Evolutionary conservation across 257 asterid species (phyloP).

Genomic region (Rubia yunnanensis): DNA sequence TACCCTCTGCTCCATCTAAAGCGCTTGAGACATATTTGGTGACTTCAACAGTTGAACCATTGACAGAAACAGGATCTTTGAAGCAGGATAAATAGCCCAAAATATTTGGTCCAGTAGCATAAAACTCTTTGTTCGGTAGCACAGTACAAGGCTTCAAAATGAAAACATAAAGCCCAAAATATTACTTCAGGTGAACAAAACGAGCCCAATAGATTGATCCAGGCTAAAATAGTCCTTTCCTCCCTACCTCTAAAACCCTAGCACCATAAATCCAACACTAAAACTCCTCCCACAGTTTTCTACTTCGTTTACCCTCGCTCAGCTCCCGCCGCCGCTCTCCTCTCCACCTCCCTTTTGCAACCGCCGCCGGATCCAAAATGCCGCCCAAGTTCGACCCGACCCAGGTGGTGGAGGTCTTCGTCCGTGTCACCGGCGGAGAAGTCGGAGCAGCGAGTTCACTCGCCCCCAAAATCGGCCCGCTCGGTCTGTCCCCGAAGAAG

Average conservation of each 20-base stretch:
- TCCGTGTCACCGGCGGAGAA: slow-evolving; percentile 65
- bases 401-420: slow-evolving; percentile 61
- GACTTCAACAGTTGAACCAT: too few species aligned
- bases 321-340: not conserved
- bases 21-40: too few species aligned
- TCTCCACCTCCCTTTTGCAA: not conserved
- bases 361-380: slow-evolving; percentile 31
- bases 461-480: slow-evolving; percentile 66
- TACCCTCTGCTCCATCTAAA: too few species aligned
- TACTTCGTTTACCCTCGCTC: not conserved
- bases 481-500: slow-evolving; percentile 61
- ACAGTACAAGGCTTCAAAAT: too few species aligned
- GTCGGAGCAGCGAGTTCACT: slow-evolving; percentile 72
- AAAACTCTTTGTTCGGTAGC: too few species aligned
- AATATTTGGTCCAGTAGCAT: not conserved
- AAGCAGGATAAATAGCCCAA: not conserved
- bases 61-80: too few species aligned
- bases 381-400: slow-evolving; percentile 70
- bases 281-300: not conserved
- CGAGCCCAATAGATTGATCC: not conserved
- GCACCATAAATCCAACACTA: slow-evolving; percentile 12
- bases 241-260: slow-evolving; percentile 33
- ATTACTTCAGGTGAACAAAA: not conserved
- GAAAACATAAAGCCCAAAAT: not conserved
- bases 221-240: slow-evolving; percentile 13